Conservation (phyloP, 805 yeast species). For the Candida ponderosae region DNA sequence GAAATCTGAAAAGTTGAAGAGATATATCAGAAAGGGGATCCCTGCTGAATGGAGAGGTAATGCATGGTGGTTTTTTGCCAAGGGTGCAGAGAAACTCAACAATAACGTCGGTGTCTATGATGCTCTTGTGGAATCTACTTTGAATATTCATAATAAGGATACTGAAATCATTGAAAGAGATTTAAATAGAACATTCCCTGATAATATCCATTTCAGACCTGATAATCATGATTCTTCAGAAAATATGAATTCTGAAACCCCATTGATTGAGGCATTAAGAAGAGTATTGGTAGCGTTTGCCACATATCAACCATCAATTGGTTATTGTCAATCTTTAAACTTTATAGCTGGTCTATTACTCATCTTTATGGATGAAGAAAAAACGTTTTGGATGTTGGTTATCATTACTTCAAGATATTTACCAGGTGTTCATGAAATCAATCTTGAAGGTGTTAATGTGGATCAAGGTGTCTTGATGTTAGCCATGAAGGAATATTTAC, state of each 20-base stretch:
- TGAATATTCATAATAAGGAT: conserved; percentile 53
- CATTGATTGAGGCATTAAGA: conserved; percentile 62
- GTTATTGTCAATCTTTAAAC: conserved; percentile 93
- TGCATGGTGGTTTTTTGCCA: conserved; percentile 95
- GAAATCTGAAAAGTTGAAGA: conserved; percentile 65
- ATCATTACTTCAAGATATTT: conserved; percentile 77
- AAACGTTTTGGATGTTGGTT: conserved; percentile 92
- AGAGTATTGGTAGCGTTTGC: conserved; percentile 82
- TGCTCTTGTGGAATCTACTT: conserved; percentile 52
- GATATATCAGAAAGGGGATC: conserved; percentile 83
- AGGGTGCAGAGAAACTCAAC: conserved; percentile 67
- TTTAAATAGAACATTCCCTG: conserved; percentile 91
- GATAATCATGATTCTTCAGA: conserved; percentile 11
- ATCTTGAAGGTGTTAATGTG: conserved; percentile 87
- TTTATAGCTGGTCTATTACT: conserved; percentile 84
- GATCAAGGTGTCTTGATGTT: conserved; percentile 93
- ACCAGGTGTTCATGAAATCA: conserved; percentile 87
- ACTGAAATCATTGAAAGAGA: conserved; percentile 93
- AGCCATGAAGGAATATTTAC: conserved; percentile 76
- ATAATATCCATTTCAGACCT: conserved; percentile 70
- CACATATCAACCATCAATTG: conserved; percentile 78
- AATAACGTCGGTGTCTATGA: conserved; percentile 72
- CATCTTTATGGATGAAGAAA: conserved; percentile 83
- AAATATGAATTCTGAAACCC: conserved; percentile 39
- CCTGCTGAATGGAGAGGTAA: conserved; percentile 97